Evolutionary conservation across 225 moss, liverwort and hornwort genomes (phyloP), one percentile per base, ranked within the genome.

Genomic region (Thuidium tamariscinum): DNA sequence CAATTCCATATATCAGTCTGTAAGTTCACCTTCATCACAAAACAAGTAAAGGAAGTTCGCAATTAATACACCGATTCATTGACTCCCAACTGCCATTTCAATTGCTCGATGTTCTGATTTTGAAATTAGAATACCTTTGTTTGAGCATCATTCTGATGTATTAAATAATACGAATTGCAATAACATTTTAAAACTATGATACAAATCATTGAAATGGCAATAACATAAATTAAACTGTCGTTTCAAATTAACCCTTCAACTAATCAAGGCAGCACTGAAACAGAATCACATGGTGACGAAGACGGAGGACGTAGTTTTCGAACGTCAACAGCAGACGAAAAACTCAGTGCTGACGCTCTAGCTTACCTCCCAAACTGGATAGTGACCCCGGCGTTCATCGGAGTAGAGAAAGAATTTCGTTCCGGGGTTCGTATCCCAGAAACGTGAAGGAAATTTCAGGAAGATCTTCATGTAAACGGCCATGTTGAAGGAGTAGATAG

Each of bases 391-490:
- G 66, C 91, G 92, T 81, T 92, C 88, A 84, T 97, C 95, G 22
- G 96, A 95, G 69, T 95, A 95, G 74, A 95, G 39, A 80, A 94
- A 97, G 72, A 94, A 97, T 79, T 96, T 94, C 27, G 95, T 88
- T 23, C 93, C 95, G 3, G 90, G 89, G 30, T 89, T 92, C 2
- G 93, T 90, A 37, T 89, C 90, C 95, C 96, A 97, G 82, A 97
- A 97, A 30, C 83, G 89, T 36, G 83, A 86, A 30, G 97, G 92
- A 62, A 97, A 95, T 44, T 97, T 95, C 48, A 96, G 73, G 80
- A 94, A 96, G 7, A 96, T 96, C 82, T 96, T 97, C 41, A 96
- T 97, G 89, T 96, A 96, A 55, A 97, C 87, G 18, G 95, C 95
- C 97, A 97, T 95, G 85, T 96, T 87, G 80, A 95, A 97, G 65